Evolutionary conservation across 1,284 basidiomycete species (phyloP).

Genomic region (Ustilago crameri): DNA sequence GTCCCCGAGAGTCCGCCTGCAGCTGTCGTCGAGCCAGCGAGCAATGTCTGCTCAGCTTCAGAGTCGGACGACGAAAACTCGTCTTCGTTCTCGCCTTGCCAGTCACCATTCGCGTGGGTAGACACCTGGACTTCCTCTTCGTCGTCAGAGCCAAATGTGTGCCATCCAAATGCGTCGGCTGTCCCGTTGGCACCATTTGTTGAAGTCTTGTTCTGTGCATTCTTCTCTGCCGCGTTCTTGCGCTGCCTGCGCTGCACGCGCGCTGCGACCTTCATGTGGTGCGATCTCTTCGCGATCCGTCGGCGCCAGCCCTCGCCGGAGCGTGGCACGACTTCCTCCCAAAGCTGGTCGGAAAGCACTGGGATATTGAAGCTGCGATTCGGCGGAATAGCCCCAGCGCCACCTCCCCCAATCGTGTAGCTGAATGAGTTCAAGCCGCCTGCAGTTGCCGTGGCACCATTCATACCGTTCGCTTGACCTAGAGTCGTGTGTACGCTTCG

Average conservation of each 20-base stretch:
- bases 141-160: conserved; percentile 29
- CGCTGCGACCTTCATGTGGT: conserved; percentile 12
- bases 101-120: not conserved
- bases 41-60: conserved; percentile 9
- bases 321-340: conserved; percentile 48
- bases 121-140: conserved; percentile 2
- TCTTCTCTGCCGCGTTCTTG: conserved; percentile 1
- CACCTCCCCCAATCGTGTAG: conserved; percentile 32
- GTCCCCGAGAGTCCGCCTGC: conserved; percentile 16
- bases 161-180: conserved; percentile 27
- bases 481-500: conserved; percentile 2
- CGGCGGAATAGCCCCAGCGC: conserved; percentile 10
- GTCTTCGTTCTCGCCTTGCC: conserved; percentile 18
- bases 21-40: not conserved
- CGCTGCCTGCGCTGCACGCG: conserved; percentile 17
- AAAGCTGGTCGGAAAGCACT: conserved; percentile 44
- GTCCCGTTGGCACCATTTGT: not conserved
- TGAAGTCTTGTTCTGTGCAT: not conserved
- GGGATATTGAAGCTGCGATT: conserved; percentile 42
- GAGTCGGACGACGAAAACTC: conserved; percentile 20
- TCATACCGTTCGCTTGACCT: conserved; percentile 1
- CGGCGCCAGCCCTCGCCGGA: conserved; percentile 34
- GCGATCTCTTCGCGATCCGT: conserved; percentile 26
- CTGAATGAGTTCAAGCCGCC: conserved; percentile 7
- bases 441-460: conserved; percentile 4